phyloP scores from a whole-genome alignment of 129 eudicot species.

The Cynara cardunculus region DNA sequence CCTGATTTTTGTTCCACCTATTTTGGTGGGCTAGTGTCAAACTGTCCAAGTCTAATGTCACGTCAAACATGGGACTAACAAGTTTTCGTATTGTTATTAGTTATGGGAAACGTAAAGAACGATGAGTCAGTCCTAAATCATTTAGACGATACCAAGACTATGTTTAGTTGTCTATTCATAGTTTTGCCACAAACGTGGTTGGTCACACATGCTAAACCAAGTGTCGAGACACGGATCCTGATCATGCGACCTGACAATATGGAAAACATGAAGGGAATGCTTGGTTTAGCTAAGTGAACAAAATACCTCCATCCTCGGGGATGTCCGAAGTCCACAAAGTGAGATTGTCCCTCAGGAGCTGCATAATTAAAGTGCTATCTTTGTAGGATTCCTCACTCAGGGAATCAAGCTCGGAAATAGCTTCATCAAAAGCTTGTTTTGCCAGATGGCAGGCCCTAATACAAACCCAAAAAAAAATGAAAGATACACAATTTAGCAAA shows the following conservation, averaged over 20 bases:
- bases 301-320: constrained; percentile 51
- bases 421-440: constrained; percentile 59
- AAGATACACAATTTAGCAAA: neutral
- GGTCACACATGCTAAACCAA: neutral
- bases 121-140: neutral
- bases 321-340: constrained; percentile 58
- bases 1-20: neutral
- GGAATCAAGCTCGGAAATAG: constrained; percentile 54
- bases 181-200: neutral
- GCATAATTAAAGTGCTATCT: constrained; percentile 56
- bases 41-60: too few relatives aligned
- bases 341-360: constrained; percentile 50
- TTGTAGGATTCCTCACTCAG: constrained; percentile 55
- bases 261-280: neutral
- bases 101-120: neutral
- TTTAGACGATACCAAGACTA: neutral
- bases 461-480: neutral
- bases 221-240: neutral
- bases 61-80: neutral
- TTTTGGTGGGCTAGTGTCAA: neutral
- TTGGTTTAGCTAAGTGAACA: neutral
- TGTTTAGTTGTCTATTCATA: neutral
- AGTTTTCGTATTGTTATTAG: neutral
- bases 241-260: neutral
- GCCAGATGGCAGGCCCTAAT: constrained; percentile 53